Percentiles rank a stretch among this genome's conserved stretches.
Conservation (phyloP, 371 early-diverging fungal species). For the Mucor sp. region DNA sequence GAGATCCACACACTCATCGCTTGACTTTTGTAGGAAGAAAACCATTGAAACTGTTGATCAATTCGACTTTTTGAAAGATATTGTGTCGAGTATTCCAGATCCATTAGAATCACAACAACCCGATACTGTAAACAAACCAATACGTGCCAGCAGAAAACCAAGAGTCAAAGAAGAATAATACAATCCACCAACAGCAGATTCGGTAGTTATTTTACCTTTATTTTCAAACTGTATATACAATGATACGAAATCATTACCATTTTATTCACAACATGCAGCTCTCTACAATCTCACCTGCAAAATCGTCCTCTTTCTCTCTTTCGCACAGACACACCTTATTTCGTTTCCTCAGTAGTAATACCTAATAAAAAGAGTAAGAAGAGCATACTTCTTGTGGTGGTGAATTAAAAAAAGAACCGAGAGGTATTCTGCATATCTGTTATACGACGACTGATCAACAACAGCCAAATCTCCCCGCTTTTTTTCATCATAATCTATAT, state of each 20-base stretch:
- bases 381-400: neutral
- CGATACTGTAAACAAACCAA: conserved; percentile 14
- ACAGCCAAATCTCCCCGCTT: neutral
- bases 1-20: neutral
- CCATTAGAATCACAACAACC: conserved; percentile 49
- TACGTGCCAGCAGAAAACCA: conserved; percentile 28
- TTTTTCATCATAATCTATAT: neutral
- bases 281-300: neutral
- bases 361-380: neutral
- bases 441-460: neutral
- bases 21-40: conserved; percentile 68
- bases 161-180: conserved; percentile 14
- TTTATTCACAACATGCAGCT: neutral
- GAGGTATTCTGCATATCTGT: neutral
- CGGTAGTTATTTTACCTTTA: neutral
- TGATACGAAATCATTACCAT: neutral
- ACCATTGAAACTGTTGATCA: conserved; percentile 83
- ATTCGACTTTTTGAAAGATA: conserved; percentile 93
- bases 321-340: neutral
- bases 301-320: neutral
- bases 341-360: neutral
- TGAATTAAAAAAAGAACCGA: neutral
- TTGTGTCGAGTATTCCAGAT: conserved; percentile 87
- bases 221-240: neutral
- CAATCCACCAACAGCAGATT: neutral